phyloP scores from a whole-genome alignment of 805 yeast species.

The Nakazawaea laoshanensis region DNA sequence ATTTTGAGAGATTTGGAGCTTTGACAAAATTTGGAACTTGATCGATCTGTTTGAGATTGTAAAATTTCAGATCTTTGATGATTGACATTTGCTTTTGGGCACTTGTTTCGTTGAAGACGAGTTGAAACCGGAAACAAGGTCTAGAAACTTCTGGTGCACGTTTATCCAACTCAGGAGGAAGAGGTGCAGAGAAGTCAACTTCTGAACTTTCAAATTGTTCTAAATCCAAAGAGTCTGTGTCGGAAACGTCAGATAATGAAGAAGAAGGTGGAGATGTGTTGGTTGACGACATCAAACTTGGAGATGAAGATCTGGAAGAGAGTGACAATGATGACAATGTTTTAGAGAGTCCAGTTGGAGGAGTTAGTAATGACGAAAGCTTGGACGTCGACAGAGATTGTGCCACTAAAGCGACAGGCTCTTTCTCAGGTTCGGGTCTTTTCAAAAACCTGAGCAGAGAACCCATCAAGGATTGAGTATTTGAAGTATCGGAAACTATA shows the following conservation, averaged over 20 bases:
- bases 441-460: conserved; percentile 9
- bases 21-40: conserved; percentile 1
- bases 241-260: conserved; percentile 9
- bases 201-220: conserved; percentile 3
- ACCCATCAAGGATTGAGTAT: conserved; percentile 1
- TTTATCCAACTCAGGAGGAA: conserved; percentile 36
- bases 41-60: neutral
- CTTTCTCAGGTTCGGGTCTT: conserved; percentile 1
- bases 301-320: conserved; percentile 21
- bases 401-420: neutral
- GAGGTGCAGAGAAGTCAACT: conserved; percentile 13
- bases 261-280: conserved; percentile 22
- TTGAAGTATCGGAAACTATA: neutral
- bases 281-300: conserved; percentile 18
- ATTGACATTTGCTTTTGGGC: conserved; percentile 22
- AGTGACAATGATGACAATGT: conserved; percentile 12
- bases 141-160: conserved; percentile 35
- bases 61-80: conserved; percentile 14
- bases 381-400: conserved; percentile 15
- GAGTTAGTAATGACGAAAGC: conserved; percentile 5
- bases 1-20: conserved; percentile 2
- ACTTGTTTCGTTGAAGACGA: conserved; percentile 33
- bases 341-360: conserved; percentile 6
- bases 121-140: conserved; percentile 38
- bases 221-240: conserved; percentile 12